phyloP scores from a whole-genome alignment of 306 rosid species.

The Gleditsia sinensis region DNA sequence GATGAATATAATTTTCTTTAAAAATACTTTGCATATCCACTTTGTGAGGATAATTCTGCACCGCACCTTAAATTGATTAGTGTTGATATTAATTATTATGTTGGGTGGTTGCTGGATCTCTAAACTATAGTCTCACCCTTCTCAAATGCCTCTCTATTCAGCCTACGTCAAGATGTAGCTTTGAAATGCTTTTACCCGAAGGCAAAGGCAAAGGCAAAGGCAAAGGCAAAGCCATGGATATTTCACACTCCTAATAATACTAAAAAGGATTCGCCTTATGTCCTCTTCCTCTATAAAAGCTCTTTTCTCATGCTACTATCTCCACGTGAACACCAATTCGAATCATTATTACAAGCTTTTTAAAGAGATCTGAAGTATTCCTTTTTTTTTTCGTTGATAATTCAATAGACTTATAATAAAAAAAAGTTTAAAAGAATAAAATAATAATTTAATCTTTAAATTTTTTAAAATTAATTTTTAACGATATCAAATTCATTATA shows the following conservation, averaged over 20 bases:
- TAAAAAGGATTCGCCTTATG: background rate
- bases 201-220: too few species aligned
- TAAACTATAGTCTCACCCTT: constrained; percentile 9
- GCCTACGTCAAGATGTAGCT: too few species aligned
- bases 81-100: constrained; percentile 15
- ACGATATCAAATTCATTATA: too few species aligned
- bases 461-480: too few species aligned
- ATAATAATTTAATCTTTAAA: too few species aligned
- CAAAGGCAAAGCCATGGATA: constrained; percentile 6
- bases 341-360: constrained; percentile 2
- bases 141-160: background rate
- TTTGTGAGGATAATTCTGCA: background rate
- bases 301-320: constrained; percentile 23
- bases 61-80: constrained; percentile 21
- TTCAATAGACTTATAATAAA: too few species aligned
- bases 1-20: background rate
- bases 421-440: too few species aligned
- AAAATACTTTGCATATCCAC: background rate
- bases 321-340: constrained; percentile 32
- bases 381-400: too few species aligned
- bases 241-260: constrained; percentile 24
- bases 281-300: constrained; percentile 9
- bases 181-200: constrained; percentile 31
- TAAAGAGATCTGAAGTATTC: too few species aligned
- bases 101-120: constrained; percentile 33